Percentiles rank a stretch among this genome's conserved stretches.
These are phyloP conservation scores for Trichaptum fuscoviolaceum DNA, from an alignment of 768 basidiomycete species.

Conservation along the genomic window DNA sequence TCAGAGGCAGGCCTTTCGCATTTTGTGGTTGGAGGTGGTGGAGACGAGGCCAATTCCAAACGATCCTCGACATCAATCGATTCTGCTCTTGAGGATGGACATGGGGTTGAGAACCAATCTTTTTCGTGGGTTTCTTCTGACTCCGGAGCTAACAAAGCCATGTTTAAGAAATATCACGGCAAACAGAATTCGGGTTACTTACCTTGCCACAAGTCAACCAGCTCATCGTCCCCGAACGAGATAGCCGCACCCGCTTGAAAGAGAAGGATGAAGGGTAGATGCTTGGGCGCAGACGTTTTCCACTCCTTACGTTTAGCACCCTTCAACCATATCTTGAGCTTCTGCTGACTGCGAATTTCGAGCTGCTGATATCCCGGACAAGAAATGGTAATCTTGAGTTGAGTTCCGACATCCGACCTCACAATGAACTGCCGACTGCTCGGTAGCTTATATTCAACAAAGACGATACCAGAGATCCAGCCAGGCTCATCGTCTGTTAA, in stretches of 20 bases:
- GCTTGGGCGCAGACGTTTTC: background rate
- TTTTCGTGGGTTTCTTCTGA: conserved; percentile 12
- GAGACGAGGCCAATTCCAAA: background rate
- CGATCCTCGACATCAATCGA: background rate
- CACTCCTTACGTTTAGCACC: background rate
- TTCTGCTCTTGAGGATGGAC: background rate
- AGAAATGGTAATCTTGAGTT: background rate
- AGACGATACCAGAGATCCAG: background rate
- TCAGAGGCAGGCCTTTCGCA: background rate
- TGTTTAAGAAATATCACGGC: background rate
- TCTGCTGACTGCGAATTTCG: background rate
- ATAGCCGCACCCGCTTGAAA: conserved; percentile 2
- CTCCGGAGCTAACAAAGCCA: conserved; percentile 6
- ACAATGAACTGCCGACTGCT: background rate
- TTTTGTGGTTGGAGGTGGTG: background rate
- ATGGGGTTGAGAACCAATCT: conserved; percentile 30
- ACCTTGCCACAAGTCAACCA: conserved; percentile 41
- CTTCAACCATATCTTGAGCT: background rate
- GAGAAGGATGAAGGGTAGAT: background rate
- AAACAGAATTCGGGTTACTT: conserved; percentile 13
- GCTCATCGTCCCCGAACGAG: conserved; percentile 14
- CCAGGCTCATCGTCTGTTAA: background rate
- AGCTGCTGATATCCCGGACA: background rate
- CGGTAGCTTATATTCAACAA: background rate
- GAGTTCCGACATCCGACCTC: background rate